Evolutionary conservation across 768 basidiomycete genomes (phyloP).

Genomic region (Amanita pallidorosea): DNA sequence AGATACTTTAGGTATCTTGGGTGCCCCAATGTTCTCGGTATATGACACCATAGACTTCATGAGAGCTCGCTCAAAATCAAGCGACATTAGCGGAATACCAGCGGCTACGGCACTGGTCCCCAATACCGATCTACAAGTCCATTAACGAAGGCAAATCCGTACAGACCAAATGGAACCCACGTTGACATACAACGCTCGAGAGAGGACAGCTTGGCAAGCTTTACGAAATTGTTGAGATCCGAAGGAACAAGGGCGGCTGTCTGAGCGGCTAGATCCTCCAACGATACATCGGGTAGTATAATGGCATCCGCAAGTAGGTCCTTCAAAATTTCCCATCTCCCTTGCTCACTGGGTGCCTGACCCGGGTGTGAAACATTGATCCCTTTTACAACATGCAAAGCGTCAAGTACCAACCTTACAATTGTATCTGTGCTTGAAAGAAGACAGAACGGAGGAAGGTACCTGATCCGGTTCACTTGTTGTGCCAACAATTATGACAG

Average conservation of each 20-base stretch:
- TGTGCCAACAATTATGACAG: conserved; percentile 69
- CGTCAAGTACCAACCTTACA: conserved; percentile 44
- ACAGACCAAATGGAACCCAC: conserved; percentile 20
- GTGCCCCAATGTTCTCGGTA: conserved; percentile 92
- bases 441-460: conserved; percentile 48
- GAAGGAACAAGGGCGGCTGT: conserved; percentile 84
- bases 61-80: conserved; percentile 69
- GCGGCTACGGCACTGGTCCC: conserved; percentile 19
- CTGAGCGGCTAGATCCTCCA: conserved; percentile 65
- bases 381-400: neutral
- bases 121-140: neutral
- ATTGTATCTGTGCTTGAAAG: conserved; percentile 78
- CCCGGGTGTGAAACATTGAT: neutral
- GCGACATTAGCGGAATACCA: conserved; percentile 34
- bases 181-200: conserved; percentile 31
- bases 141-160: neutral
- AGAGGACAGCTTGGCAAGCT: conserved; percentile 44
- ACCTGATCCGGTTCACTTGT: conserved; percentile 57
- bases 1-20: conserved; percentile 87
- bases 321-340: conserved; percentile 53
- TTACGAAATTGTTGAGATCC: conserved; percentile 66
- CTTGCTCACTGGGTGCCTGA: conserved; percentile 74
- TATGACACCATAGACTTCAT: conserved; percentile 65
- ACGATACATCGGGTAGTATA: conserved; percentile 69
- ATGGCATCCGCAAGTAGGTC: conserved; percentile 26